Conservation (phyloP, 805 yeast species). For the Ogataea minuta region DNA sequence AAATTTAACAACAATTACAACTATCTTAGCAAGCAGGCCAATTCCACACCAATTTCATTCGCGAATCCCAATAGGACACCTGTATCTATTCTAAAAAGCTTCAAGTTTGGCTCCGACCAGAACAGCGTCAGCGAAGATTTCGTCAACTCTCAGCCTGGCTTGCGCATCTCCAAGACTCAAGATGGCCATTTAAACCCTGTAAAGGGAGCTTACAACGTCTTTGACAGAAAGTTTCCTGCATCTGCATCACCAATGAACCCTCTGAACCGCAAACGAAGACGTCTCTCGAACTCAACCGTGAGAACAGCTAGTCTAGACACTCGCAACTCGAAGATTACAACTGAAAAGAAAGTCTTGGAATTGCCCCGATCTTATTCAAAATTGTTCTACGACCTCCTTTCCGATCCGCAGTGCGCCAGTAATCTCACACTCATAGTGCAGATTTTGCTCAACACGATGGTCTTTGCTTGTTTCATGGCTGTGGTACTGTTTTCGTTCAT, state of each 20-base stretch:
- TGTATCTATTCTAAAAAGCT: slow-evolving; percentile 12
- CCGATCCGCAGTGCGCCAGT: slow-evolving; percentile 29
- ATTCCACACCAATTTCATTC: slow-evolving; percentile 8
- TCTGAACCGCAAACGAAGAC: slow-evolving; percentile 19
- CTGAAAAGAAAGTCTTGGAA: neutral
- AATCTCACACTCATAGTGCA: slow-evolving; percentile 29
- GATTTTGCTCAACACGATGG: slow-evolving; percentile 25
- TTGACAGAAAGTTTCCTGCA: slow-evolving; percentile 22
- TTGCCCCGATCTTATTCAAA: slow-evolving; percentile 7
- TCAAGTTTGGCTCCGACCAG: slow-evolving; percentile 10
- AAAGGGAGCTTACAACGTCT: slow-evolving; percentile 31
- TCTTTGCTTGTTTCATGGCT: slow-evolving; percentile 21
- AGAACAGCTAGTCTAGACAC: slow-evolving; percentile 1
- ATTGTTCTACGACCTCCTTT: slow-evolving; percentile 16
- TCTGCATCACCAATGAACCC: slow-evolving; percentile 13
- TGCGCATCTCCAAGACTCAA: slow-evolving; percentile 19
- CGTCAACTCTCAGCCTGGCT: slow-evolving; percentile 25
- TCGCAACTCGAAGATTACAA: neutral
- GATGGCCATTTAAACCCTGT: slow-evolving; percentile 28
- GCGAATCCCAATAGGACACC: slow-evolving; percentile 13
- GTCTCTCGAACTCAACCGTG: slow-evolving; percentile 10
- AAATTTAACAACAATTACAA: slow-evolving; percentile 21
- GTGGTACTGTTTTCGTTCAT: slow-evolving; percentile 23
- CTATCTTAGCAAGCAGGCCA: slow-evolving; percentile 12
- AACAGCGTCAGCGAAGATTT: slow-evolving; percentile 24